Evolutionary conservation across 2,329 filamentous ascomycete genomes (phyloP), one percentile per base, ranked within the genome.

Genomic region (Epichloe gansuensis): DNA sequence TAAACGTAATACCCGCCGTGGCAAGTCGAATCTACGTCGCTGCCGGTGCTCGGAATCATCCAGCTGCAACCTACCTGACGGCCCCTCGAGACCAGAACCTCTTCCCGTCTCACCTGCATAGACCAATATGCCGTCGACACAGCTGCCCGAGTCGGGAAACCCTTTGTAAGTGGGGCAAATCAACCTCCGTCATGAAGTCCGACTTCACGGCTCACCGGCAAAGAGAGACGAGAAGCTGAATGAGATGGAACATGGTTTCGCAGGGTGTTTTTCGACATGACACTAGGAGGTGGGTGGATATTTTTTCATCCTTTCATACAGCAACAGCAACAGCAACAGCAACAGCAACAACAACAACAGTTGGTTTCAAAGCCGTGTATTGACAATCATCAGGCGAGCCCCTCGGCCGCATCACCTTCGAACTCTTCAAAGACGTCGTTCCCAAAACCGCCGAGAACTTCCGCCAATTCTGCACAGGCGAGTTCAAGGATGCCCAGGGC

Each of bases 361-460:
- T 9, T 9, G 1, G 8, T 31, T 4, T 0, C 28, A 31, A 31
- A 31, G 3, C 28, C 9, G 8, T 1, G 8, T 31, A 11, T 31
- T 31, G 28, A 31, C 28, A 31, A 1, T 31, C 28, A 11, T 13
- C 35, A 93, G 90, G 90, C 56, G 88, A 94, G 64, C 84, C 88
- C 3, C 79, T 95, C 15, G 91, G 91, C 57, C 84, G 90, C 54
- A 82, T 95, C 63, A 91, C 87, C 59, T 90, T 95, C 68, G 88
- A 96, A 70, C 81, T 98, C 56, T 96, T 93, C 75, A 82, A 84
- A 56, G 80, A 95, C 69, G 76, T 86, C 23, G 86, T 89, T 0
- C 90, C 91, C 57, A 85, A 84, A 62, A 97, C 93, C 8, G 88
- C 90, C 34, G 93, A 97, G 70, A 97, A 97, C 74, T 97, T 98